phyloP scores from a whole-genome alignment of 1,284 basidiomycete genomes.

The Marasmius oreades region DNA sequence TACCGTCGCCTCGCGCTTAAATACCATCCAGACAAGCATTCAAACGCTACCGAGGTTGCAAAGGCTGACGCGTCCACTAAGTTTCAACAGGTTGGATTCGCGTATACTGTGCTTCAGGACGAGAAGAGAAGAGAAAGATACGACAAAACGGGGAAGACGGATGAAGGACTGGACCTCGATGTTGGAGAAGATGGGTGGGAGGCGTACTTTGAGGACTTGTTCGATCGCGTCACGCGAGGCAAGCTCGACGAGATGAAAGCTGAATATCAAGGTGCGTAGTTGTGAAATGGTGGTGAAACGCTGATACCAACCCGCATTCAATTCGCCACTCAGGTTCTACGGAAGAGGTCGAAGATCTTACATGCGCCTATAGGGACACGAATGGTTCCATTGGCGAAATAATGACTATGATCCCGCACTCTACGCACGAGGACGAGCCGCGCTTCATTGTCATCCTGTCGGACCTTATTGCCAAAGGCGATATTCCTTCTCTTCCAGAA shows the following conservation, averaged over 20 bases:
- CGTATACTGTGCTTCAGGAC: conserved; percentile 84
- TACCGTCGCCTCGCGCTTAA: conserved; percentile 82
- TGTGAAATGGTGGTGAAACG: conserved; percentile 5
- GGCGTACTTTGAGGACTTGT: conserved; percentile 87
- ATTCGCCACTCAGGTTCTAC: conserved; percentile 59
- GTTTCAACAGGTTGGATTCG: conserved; percentile 90
- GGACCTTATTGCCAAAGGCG: conserved; percentile 57
- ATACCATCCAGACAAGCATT: conserved; percentile 89
- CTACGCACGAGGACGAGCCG: conserved; percentile 75
- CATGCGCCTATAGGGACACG: conserved; percentile 64
- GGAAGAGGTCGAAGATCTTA: conserved; percentile 80
- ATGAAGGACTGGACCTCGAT: conserved; percentile 70
- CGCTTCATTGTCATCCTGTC: conserved; percentile 78
- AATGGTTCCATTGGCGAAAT: conserved; percentile 76
- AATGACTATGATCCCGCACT: conserved; percentile 83
- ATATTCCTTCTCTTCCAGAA: conserved; percentile 52
- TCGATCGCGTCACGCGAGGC: conserved; percentile 80
- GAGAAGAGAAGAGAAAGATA: conserved; percentile 72
- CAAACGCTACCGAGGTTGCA: conserved; percentile 52
- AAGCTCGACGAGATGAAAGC: conserved; percentile 88
- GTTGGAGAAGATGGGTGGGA: conserved; percentile 90
- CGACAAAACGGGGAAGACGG: conserved; percentile 80
- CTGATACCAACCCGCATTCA: conserved; percentile 5
- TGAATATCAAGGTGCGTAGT: conserved; percentile 78
- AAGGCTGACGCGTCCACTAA: conserved; percentile 64